phyloP scores from a whole-genome alignment of 2,329 filamentous ascomycete genomes.

The Knoxdaviesia proteae region DNA sequence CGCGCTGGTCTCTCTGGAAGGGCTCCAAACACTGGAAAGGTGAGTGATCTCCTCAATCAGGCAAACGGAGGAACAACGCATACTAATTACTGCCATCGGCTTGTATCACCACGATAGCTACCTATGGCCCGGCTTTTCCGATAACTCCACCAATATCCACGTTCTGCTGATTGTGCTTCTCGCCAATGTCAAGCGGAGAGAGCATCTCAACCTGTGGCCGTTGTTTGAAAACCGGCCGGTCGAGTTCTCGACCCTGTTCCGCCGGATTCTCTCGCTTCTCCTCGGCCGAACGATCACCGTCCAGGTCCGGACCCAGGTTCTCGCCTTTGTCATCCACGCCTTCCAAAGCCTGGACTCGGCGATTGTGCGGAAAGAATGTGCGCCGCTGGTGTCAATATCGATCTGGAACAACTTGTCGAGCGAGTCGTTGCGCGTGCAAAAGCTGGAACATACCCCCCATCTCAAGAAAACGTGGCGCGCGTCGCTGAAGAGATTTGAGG shows the following conservation, averaged over 20 bases:
- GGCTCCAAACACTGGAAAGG: conserved; percentile 75
- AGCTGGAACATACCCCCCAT: conserved; percentile 52
- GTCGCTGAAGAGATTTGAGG: conserved; percentile 66
- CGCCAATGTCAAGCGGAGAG: conserved; percentile 70
- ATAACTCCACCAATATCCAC: conserved; percentile 80
- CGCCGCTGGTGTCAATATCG: conserved; percentile 79
- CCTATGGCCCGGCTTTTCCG: conserved; percentile 81
- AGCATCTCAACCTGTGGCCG: conserved; percentile 72
- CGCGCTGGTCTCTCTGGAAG: conserved; percentile 67
- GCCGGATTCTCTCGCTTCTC: conserved; percentile 71
- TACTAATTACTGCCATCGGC: too few relatives aligned
- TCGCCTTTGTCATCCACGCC: conserved; percentile 74
- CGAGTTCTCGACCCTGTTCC: conserved; percentile 78
- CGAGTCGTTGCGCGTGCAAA: conserved; percentile 50
- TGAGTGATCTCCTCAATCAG: conserved; percentile 13
- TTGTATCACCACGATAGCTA: conserved; percentile 33
- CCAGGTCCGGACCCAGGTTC: conserved; percentile 56
- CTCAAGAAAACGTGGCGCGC: conserved; percentile 83
- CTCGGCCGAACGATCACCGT: conserved; percentile 47
- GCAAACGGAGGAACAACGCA: neutral
- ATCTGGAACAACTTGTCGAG: conserved; percentile 87
- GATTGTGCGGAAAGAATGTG: conserved; percentile 87
- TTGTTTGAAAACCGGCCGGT: conserved; percentile 57
- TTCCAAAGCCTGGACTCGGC: conserved; percentile 86
- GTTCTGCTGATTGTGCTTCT: conserved; percentile 72